phyloP scores from a whole-genome alignment of 306 rosid genomes.

The Oxytropis ochrocephala region DNA sequence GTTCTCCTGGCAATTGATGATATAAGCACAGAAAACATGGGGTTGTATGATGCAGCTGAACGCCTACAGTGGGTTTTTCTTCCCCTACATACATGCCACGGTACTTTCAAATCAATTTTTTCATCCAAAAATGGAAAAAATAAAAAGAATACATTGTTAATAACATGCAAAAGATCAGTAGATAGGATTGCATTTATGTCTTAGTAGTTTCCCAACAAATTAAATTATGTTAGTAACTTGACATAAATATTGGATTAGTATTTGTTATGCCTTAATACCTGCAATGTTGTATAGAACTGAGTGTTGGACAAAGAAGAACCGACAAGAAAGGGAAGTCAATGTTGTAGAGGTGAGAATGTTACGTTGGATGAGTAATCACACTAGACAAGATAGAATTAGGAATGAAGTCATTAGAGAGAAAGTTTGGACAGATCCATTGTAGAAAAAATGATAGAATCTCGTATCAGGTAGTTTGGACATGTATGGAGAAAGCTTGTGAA shows the following conservation, averaged over 20 bases:
- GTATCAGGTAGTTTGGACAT: background rate
- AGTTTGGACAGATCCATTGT: background rate
- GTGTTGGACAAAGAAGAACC: background rate
- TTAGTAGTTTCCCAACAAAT: conserved; percentile 11
- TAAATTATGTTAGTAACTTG: background rate
- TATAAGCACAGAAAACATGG: conserved; percentile 72
- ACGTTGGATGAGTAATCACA: background rate
- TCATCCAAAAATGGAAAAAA: background rate
- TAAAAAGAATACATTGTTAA: background rate
- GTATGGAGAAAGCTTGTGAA: background rate
- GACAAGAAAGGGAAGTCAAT: background rate
- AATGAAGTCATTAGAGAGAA: background rate
- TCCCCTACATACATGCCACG: conserved; percentile 13
- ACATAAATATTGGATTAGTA: conserved; percentile 4
- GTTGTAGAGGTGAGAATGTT: background rate
- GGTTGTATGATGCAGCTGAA: conserved; percentile 92
- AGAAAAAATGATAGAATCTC: background rate
- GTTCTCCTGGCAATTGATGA: conserved; percentile 75
- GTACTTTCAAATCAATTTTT: conserved; percentile 13
- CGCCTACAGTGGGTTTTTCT: conserved; percentile 76
- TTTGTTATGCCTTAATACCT: background rate
- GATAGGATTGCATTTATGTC: conserved; percentile 1
- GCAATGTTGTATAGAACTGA: background rate
- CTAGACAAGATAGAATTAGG: background rate
- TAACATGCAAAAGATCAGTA: background rate